Base-by-base conservation (phyloP, 495 filamentous ascomycete genomes). In the Paragyromitra xinjiangensis region DNA sequence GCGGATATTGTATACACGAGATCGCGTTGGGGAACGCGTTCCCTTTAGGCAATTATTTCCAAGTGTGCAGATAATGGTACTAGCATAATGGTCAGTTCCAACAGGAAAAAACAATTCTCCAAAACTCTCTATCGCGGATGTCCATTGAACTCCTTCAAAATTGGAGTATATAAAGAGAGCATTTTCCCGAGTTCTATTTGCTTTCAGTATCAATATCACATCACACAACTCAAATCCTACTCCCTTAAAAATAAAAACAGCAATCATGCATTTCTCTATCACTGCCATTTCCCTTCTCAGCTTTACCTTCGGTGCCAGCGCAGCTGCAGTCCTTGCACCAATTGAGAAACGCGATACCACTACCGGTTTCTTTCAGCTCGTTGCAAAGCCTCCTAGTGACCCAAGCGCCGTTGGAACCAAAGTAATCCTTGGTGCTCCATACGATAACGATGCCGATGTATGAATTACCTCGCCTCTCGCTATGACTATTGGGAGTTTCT, bases 201-300 rank as follows among this genome's bases (percentile, higher is more conserved):
- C 26, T 59, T n/a, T 37, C 56, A 12, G 3, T 8, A 39, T n/a
- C 26, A 39, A 24, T 22, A 39, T 22, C 56, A 16, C 29, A 37
- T 59, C 56, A 37, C 56, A 34, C 29, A 59, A 37, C 1, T 37
- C 12, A 37, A n/a, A 37, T 16, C 11, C 26, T 26, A 56, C 19
- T 9, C 22, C 2, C 8, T 29, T 8, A 34, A 11, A 8, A 14
- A 59, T 16, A 59, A 12, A 59, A 59, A 59, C 1, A 8, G 26
- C 29, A 59, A 39, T 22, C 1, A 59, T 59, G 56, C 1, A n/a
- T 59, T 59, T 59, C 12, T 12, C 56, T 37, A 59, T 16, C 56
- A 12, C 53, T 56, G 29, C 56, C 29, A 34, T 59, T 7, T 59
- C 56, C 29, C 56, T 59, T 12, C 56, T 59, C 29, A n/a, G 56